Conservation (phyloP, 148 eudicot genomes). For the Salicornia ramosissima region DNA sequence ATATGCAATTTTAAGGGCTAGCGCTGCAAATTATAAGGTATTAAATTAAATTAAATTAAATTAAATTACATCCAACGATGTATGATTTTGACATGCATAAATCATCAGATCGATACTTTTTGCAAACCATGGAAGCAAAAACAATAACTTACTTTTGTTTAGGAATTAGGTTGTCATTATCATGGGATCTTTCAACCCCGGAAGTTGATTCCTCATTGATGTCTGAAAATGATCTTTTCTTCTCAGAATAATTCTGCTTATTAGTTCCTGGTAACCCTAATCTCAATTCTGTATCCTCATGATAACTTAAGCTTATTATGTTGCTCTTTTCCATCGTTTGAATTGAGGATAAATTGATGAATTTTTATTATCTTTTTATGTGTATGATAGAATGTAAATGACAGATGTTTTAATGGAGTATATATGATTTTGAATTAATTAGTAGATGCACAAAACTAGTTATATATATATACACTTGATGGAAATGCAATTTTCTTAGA, state of each 20-base stretch:
- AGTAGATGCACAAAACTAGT: not conserved
- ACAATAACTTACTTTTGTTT: not conserved
- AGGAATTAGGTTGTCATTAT: not conserved
- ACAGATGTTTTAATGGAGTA: not conserved
- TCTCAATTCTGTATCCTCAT: constrained; percentile 34
- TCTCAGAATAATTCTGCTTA: not conserved
- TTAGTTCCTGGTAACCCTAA: constrained; percentile 29
- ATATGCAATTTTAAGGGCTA: no score
- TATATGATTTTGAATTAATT: not conserved
- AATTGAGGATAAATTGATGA: no score
- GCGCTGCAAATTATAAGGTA: no score
- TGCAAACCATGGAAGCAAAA: no score
- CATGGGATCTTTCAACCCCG: not conserved
- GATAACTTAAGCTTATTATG: constrained; percentile 8
- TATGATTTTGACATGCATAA: no score
- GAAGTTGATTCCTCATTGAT: constrained; percentile 19
- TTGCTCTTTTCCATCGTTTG: constrained; percentile 18
- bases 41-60: no score
- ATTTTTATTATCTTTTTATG: no score
- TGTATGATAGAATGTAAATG: no score
- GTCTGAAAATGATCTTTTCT: constrained; percentile 16
- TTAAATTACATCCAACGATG: no score
- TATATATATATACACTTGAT: not conserved
- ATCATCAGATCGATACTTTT: no score
- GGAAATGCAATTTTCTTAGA: not conserved